Base-by-base conservation (phyloP, 176 grass and related monocot genomes). In the Ananas comosus region DNA sequence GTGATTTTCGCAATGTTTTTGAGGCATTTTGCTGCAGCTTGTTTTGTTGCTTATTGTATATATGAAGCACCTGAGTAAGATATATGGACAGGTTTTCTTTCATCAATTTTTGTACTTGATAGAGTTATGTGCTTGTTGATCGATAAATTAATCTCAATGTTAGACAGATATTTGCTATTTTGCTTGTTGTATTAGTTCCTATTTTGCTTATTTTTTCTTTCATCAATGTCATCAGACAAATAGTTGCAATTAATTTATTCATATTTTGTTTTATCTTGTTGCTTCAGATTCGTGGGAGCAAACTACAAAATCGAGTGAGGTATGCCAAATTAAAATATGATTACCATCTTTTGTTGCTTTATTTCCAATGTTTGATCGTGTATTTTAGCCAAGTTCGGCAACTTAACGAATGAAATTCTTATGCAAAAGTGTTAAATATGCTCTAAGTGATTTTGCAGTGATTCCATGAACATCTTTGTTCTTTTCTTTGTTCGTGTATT, bases 301-400 rank as follows among this genome's bases (percentile, higher is more conserved):
- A 99, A 87, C 89, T 99, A 69, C 94, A 99, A 42, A 99, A 93
- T 48, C 84, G 94, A 79, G 85, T 93, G 56, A 99, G 94, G 94
- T 99, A 82, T 66, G 10, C 50, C 81, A 63, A 64, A 51, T 74
- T 61, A 16, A 8, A 77, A 9, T 53, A 12, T 79, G 49, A 19
- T 72, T 19, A n/a, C 12, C 14, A 4, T 49, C 9, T 5, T 61
- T 4, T 23, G 13, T 49, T 1, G 5, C 42, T 27, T 72, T 23
- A 14, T 51, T 14, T 13, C 11, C 58, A 66, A n/a, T 78, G 77
- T 23, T 23, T 73, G 71, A 22, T 68, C 48, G 10, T 74, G 12
- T 79, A 79, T 11, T 21, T 48, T 69, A 11, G 65, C 4, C n/a
- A 24, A 59, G 54, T 58, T 14, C 10, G n/a, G 53, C 16, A 56